Evolutionary conservation across 139 green algal genomes (phyloP).

Genomic region (Chlamydomonas incerta): DNA sequence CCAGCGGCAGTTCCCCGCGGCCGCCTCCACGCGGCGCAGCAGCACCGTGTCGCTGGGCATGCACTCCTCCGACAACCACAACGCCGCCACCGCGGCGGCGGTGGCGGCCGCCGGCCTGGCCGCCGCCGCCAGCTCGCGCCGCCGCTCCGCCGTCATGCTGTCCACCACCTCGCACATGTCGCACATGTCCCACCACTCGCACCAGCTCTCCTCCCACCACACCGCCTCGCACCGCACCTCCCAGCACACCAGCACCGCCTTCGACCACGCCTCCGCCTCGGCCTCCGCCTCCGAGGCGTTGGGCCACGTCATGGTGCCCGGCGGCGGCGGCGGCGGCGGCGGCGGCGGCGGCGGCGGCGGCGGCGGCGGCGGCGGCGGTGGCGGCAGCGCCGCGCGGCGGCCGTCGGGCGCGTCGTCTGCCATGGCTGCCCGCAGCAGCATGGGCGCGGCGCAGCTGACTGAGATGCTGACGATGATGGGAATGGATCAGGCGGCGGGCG

Average conservation of each 20-base stretch:
- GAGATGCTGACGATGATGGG: constrained; percentile 11
- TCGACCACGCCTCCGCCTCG: background rate
- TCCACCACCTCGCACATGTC: constrained; percentile 25
- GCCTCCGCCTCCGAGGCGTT: background rate
- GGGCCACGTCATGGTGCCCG: background rate
- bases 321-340: too few species aligned
- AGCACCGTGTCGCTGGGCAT: constrained; percentile 2
- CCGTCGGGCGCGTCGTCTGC: too few species aligned
- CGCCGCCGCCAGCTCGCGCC: background rate
- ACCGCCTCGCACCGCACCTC: background rate
- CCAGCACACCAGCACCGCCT: background rate
- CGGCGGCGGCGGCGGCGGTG: too few species aligned
- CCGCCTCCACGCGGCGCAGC: constrained; percentile 18
- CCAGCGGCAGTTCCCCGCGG: constrained; percentile 16
- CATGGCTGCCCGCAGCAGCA: background rate
- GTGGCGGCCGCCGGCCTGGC: too few species aligned
- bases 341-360: too few species aligned
- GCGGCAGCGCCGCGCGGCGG: too few species aligned
- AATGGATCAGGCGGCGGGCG: background rate
- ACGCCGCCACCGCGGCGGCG: background rate
- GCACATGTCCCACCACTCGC: constrained; percentile 21
- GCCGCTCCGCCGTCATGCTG: constrained; percentile 10
- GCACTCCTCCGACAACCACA: constrained; percentile 18
- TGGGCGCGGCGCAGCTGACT: background rate
- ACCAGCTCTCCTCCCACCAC: constrained; percentile 21